These are phyloP conservation scores for Raffaelea deltoideospora DNA, from an alignment of 2,329 filamentous ascomycete genomes.

Conservation along the genomic window DNA sequence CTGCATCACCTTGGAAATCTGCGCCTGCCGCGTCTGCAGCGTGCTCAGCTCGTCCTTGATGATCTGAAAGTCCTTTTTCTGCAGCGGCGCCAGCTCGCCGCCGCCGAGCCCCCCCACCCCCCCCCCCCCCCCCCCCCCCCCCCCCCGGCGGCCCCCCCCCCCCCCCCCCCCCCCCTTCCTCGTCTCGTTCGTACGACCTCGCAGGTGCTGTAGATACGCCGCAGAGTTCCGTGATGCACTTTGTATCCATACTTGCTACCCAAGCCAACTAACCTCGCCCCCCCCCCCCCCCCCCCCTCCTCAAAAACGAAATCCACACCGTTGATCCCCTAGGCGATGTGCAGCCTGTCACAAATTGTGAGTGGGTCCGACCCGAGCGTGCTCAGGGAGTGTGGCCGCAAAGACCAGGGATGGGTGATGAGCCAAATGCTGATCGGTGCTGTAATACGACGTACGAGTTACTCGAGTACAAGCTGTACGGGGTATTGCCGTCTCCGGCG, in stretches of 20 bases:
- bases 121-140: not conserved
- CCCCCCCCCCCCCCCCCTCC: too few relatives aligned
- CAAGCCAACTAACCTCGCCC: too few relatives aligned
- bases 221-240: too few relatives aligned
- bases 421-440: constrained; percentile 12
- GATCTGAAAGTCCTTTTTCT: constrained; percentile 59
- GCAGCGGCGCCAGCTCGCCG: constrained; percentile 31
- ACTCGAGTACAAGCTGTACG: too few relatives aligned
- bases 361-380: constrained; percentile 26
- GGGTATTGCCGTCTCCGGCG: too few relatives aligned
- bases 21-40: constrained; percentile 70
- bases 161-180: too few relatives aligned
- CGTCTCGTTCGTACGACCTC: too few relatives aligned
- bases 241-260: too few relatives aligned
- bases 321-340: constrained; percentile 31
- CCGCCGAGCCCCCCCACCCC: constrained; percentile 9
- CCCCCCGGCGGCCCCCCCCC: constrained; percentile 6
- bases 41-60: constrained; percentile 68
- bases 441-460: too few relatives aligned
- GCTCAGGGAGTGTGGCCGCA: constrained; percentile 4
- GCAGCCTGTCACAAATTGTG: constrained; percentile 37
- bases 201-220: too few relatives aligned
- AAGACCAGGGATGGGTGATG: constrained; percentile 13
- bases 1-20: constrained; percentile 70
- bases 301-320: too few relatives aligned